Conservation (phyloP, 129 eudicot species). For the Silybum marianum region DNA sequence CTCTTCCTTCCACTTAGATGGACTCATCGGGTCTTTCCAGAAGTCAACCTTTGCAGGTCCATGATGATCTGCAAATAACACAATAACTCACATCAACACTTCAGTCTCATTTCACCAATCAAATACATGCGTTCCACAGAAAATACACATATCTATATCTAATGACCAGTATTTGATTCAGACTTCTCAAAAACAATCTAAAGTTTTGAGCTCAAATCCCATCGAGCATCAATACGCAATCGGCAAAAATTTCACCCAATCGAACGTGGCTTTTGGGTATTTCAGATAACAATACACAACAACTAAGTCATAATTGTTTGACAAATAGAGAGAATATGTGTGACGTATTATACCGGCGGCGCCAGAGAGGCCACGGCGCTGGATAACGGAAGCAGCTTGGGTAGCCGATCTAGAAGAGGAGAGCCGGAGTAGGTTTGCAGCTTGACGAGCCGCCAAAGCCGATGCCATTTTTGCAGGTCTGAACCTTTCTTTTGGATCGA, state of each 20-base stretch:
- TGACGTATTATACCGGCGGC: constrained; percentile 61
- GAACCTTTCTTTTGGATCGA: constrained; percentile 11
- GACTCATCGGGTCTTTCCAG: constrained; percentile 91
- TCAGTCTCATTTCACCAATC: constrained; percentile 6
- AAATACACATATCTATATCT: background rate
- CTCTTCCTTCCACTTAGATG: constrained; percentile 92
- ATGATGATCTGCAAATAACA: constrained; percentile 65
- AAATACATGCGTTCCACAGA: background rate
- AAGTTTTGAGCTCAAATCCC: background rate
- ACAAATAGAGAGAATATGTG: background rate
- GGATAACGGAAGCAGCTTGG: constrained; percentile 51
- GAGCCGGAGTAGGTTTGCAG: constrained; percentile 60
- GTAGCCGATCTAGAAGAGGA: constrained; percentile 46
- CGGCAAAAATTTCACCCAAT: background rate
- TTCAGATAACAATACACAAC: constrained; percentile 3
- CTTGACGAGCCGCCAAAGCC: constrained; percentile 68
- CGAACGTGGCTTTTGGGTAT: background rate
- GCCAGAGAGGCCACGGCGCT: constrained; percentile 86
- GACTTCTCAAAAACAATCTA: background rate
- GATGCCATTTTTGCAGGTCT: constrained; percentile 54
- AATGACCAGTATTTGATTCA: constrained; percentile 4
- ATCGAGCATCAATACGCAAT: background rate
- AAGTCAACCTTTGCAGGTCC: constrained; percentile 73
- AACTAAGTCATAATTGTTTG: background rate
- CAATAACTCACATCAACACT: background rate